Conservation (phyloP, 192 early-diverging fungal species). For the Tieghemiomyces parasiticus region DNA sequence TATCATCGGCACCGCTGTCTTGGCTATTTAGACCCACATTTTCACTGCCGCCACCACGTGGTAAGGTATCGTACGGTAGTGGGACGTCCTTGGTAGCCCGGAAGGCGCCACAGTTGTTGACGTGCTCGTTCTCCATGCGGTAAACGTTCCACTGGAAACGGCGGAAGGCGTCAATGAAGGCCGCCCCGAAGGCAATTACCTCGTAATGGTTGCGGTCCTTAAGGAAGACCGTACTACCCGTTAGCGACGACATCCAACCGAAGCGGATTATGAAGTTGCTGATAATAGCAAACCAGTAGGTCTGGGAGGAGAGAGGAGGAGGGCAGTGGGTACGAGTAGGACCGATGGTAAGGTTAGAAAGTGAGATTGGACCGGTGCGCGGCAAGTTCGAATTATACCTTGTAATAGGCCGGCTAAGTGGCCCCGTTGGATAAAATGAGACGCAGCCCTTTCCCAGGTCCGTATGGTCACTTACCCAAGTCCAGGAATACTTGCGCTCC, state of each 20-base stretch:
- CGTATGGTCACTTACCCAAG: constrained; percentile 23
- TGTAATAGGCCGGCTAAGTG: too few relatives aligned
- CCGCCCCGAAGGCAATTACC: constrained; percentile 24
- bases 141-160: constrained; percentile 70
- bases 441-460: too few relatives aligned
- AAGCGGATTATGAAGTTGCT: constrained; percentile 48
- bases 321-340: too few relatives aligned
- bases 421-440: too few relatives aligned
- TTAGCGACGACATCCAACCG: constrained; percentile 41
- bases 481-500: constrained; percentile 35
- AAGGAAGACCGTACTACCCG: constrained; percentile 26
- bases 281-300: constrained; percentile 53
- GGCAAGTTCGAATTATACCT: too few relatives aligned
- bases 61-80: constrained; percentile 50
- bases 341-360: too few relatives aligned
- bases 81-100: constrained; percentile 68
- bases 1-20: too few relatives aligned
- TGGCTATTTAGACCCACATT: too few relatives aligned
- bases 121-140: constrained; percentile 66
- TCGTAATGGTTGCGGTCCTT: constrained; percentile 23
- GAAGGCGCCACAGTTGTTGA: constrained; percentile 70
- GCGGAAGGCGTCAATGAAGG: constrained; percentile 26
- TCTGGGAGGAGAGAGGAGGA: not conserved
- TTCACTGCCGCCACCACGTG: too few relatives aligned
- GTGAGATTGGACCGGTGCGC: too few relatives aligned